Conservation (phyloP, 2,329 filamentous ascomycete genomes). For the Xylaria sp. region DNA sequence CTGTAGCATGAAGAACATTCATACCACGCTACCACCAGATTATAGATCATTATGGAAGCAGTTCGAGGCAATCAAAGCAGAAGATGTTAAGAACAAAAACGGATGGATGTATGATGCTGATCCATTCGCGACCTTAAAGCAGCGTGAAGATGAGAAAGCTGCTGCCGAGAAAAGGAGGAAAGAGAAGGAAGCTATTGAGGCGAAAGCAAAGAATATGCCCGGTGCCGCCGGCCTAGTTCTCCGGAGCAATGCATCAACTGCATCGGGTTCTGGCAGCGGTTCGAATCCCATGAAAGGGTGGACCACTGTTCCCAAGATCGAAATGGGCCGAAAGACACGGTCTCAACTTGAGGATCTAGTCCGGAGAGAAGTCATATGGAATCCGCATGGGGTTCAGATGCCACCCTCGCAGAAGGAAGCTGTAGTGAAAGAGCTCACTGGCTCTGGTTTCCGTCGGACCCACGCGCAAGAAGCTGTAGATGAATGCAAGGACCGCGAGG, state of each 20-base stretch:
- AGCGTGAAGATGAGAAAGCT: slow-evolving; percentile 81
- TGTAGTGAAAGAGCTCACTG: slow-evolving; percentile 77
- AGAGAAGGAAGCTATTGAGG: slow-evolving; percentile 73
- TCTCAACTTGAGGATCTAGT: slow-evolving; percentile 82
- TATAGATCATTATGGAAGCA: slow-evolving; percentile 93
- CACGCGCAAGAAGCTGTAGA: slow-evolving; percentile 89
- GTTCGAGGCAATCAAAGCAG: slow-evolving; percentile 82
- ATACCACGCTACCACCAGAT: slow-evolving; percentile 91
- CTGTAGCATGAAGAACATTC: slow-evolving; percentile 94
- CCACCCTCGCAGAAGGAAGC: slow-evolving; percentile 63
- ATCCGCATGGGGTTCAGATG: slow-evolving; percentile 78
- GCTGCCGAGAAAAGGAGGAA: slow-evolving; percentile 81
- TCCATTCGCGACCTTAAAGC: slow-evolving; percentile 83
- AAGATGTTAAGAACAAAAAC: slow-evolving; percentile 80
- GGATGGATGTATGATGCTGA: slow-evolving; percentile 96
- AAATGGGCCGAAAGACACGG: slow-evolving; percentile 87
- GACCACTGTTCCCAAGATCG: slow-evolving; percentile 87
- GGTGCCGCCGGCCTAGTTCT: slow-evolving; percentile 66
- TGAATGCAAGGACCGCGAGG: slow-evolving; percentile 90
- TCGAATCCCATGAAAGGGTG: slow-evolving; percentile 75
- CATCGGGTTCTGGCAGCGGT: slow-evolving; percentile 48
- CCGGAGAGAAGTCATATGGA: slow-evolving; percentile 84
- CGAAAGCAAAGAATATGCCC: slow-evolving; percentile 73
- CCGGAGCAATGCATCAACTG: slow-evolving; percentile 56
- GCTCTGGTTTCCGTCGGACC: slow-evolving; percentile 86